A percentile compares a stretch with the other conserved stretches of the same genome.
phyloP scores from a whole-genome alignment of 257 asterid species.

The Primulina huaijiensis region DNA sequence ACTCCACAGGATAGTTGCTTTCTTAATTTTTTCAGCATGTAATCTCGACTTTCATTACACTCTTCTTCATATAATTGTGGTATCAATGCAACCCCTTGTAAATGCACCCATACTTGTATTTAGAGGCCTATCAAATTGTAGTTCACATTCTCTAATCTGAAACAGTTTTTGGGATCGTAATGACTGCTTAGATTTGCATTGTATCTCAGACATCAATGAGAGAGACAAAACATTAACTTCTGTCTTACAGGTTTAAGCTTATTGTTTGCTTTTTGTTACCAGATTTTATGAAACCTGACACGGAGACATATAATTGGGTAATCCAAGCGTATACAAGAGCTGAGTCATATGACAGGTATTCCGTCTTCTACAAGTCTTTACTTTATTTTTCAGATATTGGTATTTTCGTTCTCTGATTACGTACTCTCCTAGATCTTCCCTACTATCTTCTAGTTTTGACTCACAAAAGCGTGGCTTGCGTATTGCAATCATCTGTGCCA shows the following conservation, averaged over 20 bases:
- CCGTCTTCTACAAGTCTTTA: not conserved
- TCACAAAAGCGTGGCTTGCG: not conserved
- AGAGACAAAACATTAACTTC: not conserved
- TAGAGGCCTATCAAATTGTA: constrained; percentile 3
- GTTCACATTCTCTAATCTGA: not conserved
- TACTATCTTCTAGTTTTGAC: not conserved
- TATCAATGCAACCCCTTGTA: constrained; percentile 6
- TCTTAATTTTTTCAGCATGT: not conserved
- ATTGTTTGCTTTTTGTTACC: constrained; percentile 37
- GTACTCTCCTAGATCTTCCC: not conserved
- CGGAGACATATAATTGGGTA: constrained; percentile 98
- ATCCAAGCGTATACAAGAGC: constrained; percentile 99
- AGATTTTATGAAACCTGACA: constrained; percentile 92
- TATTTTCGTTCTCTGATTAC: not conserved
- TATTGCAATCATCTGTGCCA: not conserved
- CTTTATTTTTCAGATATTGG: not conserved
- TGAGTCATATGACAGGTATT: constrained; percentile 78
- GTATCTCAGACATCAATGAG: not conserved
- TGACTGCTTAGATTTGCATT: constrained; percentile 14
- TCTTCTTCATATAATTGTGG: constrained; percentile 1
- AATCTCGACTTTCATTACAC: constrained; percentile 9
- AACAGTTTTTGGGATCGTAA: constrained; percentile 16
- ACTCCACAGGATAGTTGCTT: constrained; percentile 17
- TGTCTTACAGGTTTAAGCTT: constrained; percentile 21
- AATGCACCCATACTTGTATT: constrained; percentile 19